Base-by-base conservation (phyloP, 805 yeast genomes). In the Hanseniaspora hatyaiensis region DNA sequence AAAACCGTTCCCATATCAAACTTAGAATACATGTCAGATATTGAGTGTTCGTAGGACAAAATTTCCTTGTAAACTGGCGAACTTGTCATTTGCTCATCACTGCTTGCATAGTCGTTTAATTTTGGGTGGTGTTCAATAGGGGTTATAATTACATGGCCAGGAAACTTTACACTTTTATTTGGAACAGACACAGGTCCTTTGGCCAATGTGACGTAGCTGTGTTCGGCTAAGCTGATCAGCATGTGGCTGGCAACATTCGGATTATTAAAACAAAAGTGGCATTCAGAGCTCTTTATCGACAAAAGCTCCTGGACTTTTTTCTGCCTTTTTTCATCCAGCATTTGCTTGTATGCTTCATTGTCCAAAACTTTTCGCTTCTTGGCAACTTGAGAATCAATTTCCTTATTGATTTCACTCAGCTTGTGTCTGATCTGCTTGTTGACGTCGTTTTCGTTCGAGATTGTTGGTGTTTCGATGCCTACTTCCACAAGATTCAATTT, bases 231-330 rank as follows among this genome's bases (percentile, higher is more conserved):
- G 0, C 92, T 74, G 0, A 86, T 70, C 11, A 87, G 75, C 81
- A 88, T 77, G 60, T 86, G 94, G 2, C 82, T 69, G 53, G 81
- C 88, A 6, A 82, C 70, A 12, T 78, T 72, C 0, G 94, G 82
- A 56, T 84, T 85, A 1, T 89, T 75, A 16, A 87, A 70, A 59
- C 96, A 87, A 57, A 87, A 84, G 63, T 83, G 87, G 58, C 96
- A 87, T 37, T 67, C 63, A 12, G 66, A 68, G 0, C 89, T 86
- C 0, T 71, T 58, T 2, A 83, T 75, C 0, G 58, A 62, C 50
- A 63, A 65, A n/a, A 52, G 50, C 47, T 65, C 62, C 53, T 66
- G 66, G 28, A 50, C 19, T 49, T 50, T 43, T 36, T 55, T 38
- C 41, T 48, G 4, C 22, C 46, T 23, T 43, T 50, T 37, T 40